Percentiles rank a stretch among this genome's conserved stretches.
Evolutionary conservation across 1,284 basidiomycete genomes (phyloP).

Genomic region (Abortiporus biennis): DNA sequence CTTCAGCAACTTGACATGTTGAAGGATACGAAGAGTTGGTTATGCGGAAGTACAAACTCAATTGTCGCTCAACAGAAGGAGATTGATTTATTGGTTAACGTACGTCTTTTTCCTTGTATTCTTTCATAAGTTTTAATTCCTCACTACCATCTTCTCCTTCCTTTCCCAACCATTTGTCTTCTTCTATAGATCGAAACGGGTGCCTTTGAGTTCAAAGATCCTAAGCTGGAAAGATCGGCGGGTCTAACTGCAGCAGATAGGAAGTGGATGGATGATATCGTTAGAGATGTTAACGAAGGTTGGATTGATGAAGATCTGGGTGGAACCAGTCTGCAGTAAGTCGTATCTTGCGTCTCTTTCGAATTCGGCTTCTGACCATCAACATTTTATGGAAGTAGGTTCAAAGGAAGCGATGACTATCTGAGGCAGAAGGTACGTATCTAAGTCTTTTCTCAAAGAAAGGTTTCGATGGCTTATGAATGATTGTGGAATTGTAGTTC

Average conservation of each 20-base stretch:
- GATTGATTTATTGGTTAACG: conserved; percentile 89
- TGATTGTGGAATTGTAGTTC: conserved; percentile 40
- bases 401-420: conserved; percentile 92
- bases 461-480: background rate
- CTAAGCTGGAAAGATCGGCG: conserved; percentile 71
- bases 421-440: conserved; percentile 70
- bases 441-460: background rate
- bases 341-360: conserved; percentile 13
- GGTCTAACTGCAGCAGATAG: conserved; percentile 88
- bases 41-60: conserved; percentile 92
- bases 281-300: conserved; percentile 29
- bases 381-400: conserved; percentile 36
- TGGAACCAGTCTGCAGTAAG: conserved; percentile 55
- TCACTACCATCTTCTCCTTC: background rate
- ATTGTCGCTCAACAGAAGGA: conserved; percentile 94
- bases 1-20: conserved; percentile 93
- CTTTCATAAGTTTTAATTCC: background rate
- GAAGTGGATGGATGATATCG: conserved; percentile 88
- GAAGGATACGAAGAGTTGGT: conserved; percentile 74
- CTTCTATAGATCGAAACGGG: conserved; percentile 71
- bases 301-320: conserved; percentile 46
- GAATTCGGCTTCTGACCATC: conserved; percentile 4
- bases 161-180: background rate
- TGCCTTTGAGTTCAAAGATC: conserved; percentile 80
- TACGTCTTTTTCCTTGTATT: conserved; percentile 33